These are phyloP conservation scores for Annona squamosa DNA, from an alignment of 164 flowering plant species.

Conservation along the genomic window DNA sequence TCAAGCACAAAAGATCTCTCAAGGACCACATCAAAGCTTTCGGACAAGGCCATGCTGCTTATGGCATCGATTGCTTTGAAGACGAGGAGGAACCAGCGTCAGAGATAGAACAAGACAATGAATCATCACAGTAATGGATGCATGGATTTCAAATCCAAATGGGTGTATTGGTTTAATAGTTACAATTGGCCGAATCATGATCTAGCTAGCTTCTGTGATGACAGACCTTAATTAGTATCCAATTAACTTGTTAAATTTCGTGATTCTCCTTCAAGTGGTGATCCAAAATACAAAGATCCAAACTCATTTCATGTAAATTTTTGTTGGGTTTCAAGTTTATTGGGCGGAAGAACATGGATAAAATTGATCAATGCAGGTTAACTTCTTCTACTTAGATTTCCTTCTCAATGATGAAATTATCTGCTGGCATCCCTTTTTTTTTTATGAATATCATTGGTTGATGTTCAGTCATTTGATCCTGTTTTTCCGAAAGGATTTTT, in stretches of 20 bases:
- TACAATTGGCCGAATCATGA: neutral
- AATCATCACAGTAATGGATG: conserved; percentile 27
- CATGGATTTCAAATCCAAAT: neutral
- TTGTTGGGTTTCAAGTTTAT: conserved; percentile 11
- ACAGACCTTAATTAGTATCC: conserved; percentile 5
- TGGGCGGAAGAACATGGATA: neutral
- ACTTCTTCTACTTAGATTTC: neutral
- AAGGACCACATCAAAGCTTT: conserved; percentile 83
- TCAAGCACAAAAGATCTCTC: conserved; percentile 86
- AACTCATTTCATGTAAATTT: conserved; percentile 18
- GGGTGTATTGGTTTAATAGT: neutral
- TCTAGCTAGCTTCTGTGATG: neutral
- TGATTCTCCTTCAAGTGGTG: neutral
- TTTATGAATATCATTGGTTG: neutral
- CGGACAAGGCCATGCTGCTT: conserved; percentile 75
- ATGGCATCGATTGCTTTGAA: conserved; percentile 49
- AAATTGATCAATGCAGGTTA: neutral
- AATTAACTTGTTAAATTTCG: neutral
- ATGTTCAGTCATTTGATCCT: too few species aligned
- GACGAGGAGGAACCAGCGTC: conserved; percentile 78
- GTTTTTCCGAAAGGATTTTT: too few species aligned
- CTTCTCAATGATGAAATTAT: conserved; percentile 1
- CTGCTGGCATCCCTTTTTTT: neutral
- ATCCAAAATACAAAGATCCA: conserved; percentile 12
- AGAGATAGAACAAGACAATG: conserved; percentile 67